Base-by-base conservation (phyloP, 164 flowering plant genomes). In the Vitis rotundifolia region DNA sequence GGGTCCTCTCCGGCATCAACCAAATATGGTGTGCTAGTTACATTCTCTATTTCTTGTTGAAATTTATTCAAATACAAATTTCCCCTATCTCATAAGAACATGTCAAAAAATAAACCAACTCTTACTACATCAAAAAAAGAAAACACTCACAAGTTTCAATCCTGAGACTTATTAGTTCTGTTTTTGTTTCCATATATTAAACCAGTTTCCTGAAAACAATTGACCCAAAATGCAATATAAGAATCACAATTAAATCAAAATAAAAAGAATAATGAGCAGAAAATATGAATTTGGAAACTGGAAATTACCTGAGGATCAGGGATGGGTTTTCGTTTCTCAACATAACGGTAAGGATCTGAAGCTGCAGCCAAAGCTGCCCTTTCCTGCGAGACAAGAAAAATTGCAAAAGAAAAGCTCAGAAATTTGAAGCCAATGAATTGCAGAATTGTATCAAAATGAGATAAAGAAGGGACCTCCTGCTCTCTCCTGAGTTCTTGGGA, bases 301-400 rank as follows among this genome's bases (percentile, higher is more conserved):
- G n/a, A n/a, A 58, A 10, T 59, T 61, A 90, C 97, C 92, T 91
- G 93, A 69, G 91, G 93, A 85, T 91, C 96, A 50, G 94, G 90
- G 68, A 87, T 79, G 0, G 94, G 94, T 81, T 83, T 91, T 28
- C 89, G 77, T 61, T 82, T 89, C 80, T 92, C 98, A 1, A 87
- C 79, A 19, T 89, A 91, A 0, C 87, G 85, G 77, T 88, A 73
- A 16, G 84, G 87, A 82, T 89, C 96, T 1, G 90, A 76, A 58
- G 85, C 82, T 6, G 92, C 94, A 51, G 88, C 82, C 26, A 86
- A 70, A 7, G 91, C 94, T 2, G 91, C 93, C 78, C 71, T 88
- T 68, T 88, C 96, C 98, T 92, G 74, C 72, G 54, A 67, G 12
- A 29, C 9, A 66, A 13, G 62, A 58, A 8, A 31, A 63, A 37